Evolutionary conservation across 1,284 basidiomycete genomes (phyloP).

Genomic region (Cryptococcus sp.): DNA sequence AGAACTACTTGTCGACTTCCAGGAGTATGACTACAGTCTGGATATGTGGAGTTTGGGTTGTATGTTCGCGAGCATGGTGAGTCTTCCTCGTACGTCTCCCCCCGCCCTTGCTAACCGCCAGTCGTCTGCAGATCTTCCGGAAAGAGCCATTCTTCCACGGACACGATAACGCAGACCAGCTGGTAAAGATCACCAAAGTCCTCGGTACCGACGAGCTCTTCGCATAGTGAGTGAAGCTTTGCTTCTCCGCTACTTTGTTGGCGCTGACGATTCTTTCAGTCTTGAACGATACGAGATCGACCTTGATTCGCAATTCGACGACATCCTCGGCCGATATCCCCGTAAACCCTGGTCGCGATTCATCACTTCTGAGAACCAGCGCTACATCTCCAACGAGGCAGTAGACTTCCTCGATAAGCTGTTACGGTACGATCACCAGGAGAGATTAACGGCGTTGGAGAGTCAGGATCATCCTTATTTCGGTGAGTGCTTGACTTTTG

Average conservation of each 20-base stretch:
- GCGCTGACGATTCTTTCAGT: conserved; percentile 19
- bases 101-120: conserved; percentile 1
- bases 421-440: conserved; percentile 92
- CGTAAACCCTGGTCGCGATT: conserved; percentile 93
- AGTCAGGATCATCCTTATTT: conserved; percentile 88
- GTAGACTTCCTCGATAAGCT: conserved; percentile 96
- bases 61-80: conserved; percentile 98
- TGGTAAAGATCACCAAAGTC: conserved; percentile 98
- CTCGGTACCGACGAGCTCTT: conserved; percentile 95
- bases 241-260: background rate
- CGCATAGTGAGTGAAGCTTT: conserved; percentile 53
- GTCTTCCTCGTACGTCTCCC: conserved; percentile 25
- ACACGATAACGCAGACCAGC: conserved; percentile 97
- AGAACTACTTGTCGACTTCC: conserved; percentile 95
- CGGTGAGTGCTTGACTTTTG: conserved; percentile 57
- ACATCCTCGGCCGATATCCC: conserved; percentile 85
- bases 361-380: conserved; percentile 90
- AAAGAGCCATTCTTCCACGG: conserved; percentile 99
- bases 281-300: conserved; percentile 94
- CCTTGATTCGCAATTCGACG: conserved; percentile 86
- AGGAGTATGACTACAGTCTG: conserved; percentile 93
- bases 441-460: conserved; percentile 89
- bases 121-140: conserved; percentile 78
- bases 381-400: conserved; percentile 97
- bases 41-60: conserved; percentile 99